Conservation (phyloP, 2,329 filamentous ascomycete species). For the Neoascochyta sp. region DNA sequence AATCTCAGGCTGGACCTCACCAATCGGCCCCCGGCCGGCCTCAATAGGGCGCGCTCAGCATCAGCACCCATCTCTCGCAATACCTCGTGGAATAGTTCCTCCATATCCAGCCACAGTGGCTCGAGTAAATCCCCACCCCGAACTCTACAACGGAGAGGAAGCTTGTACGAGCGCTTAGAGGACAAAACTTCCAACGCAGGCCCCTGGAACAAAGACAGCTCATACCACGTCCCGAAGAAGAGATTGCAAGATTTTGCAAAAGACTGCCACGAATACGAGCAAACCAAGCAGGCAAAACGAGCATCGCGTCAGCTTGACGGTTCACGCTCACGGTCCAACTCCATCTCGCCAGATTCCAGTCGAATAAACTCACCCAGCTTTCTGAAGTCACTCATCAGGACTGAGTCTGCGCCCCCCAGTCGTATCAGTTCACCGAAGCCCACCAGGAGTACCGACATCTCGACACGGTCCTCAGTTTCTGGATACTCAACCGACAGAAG, state of each 20-base stretch:
- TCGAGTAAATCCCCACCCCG: too few relatives aligned
- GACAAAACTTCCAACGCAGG: constrained; percentile 5
- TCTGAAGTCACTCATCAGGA: neutral
- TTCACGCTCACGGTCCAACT: constrained; percentile 16
- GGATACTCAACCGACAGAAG: constrained; percentile 5
- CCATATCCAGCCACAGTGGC: too few relatives aligned
- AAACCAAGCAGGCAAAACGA: constrained; percentile 7
- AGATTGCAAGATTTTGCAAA: constrained; percentile 6
- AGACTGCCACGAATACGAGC: constrained; percentile 1
- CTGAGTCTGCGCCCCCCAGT: neutral
- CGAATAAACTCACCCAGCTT: constrained; percentile 10
- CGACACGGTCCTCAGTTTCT: constrained; percentile 7
- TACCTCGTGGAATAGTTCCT: too few relatives aligned
- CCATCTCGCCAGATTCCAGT: constrained; percentile 9
- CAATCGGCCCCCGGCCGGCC: too few relatives aligned
- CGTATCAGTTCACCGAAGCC: constrained; percentile 5
- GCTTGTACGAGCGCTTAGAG: too few relatives aligned
- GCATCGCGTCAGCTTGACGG: constrained; percentile 20
- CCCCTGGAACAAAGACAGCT: constrained; percentile 7
- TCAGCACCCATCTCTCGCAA: too few relatives aligned
- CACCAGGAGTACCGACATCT: constrained; percentile 9
- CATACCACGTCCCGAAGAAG: constrained; percentile 6
- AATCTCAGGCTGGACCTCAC: too few relatives aligned
- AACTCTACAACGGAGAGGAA: too few relatives aligned
- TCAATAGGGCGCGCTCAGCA: too few relatives aligned